phyloP scores from a whole-genome alignment of 805 yeast genomes.

The Kodamaea restingae region DNA sequence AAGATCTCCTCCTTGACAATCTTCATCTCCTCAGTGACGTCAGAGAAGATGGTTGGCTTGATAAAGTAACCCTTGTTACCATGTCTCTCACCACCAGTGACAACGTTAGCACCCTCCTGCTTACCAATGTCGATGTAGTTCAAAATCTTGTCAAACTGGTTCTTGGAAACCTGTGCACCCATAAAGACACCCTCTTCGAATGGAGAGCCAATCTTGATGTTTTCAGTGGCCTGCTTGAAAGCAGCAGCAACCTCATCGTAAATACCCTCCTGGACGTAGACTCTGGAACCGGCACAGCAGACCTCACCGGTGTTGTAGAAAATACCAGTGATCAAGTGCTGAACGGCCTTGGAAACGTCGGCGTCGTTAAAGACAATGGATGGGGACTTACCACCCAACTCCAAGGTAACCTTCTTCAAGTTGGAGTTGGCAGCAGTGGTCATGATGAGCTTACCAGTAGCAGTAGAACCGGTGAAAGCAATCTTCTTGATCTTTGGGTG shows the following conservation, averaged over 20 bases:
- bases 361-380: slow-evolving; percentile 85
- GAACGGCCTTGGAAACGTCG: slow-evolving; percentile 69
- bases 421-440: slow-evolving; percentile 72
- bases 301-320: slow-evolving; percentile 95
- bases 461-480: slow-evolving; percentile 95
- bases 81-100: slow-evolving; percentile 77
- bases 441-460: slow-evolving; percentile 81
- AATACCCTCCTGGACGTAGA: slow-evolving; percentile 79
- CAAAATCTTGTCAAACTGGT: slow-evolving; percentile 75
- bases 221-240: slow-evolving; percentile 54
- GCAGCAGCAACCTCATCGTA: slow-evolving; percentile 71
- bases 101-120: slow-evolving; percentile 77
- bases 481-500: slow-evolving; percentile 84
- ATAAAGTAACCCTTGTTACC: slow-evolving; percentile 69
- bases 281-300: slow-evolving; percentile 92
- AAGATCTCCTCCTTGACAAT: slow-evolving; percentile 88
- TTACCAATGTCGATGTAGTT: slow-evolving; percentile 72
- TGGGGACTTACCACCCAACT: slow-evolving; percentile 96
- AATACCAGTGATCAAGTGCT: slow-evolving; percentile 75
- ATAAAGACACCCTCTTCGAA: slow-evolving; percentile 73
- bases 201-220: slow-evolving; percentile 74
- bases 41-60: slow-evolving; percentile 82
- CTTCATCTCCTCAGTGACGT: slow-evolving; percentile 67
- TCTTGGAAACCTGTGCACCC: slow-evolving; percentile 88
- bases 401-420: slow-evolving; percentile 88